These are phyloP conservation scores for Cucumis sativus DNA, from an alignment of 306 rosid genomes.

Conservation along the genomic window DNA sequence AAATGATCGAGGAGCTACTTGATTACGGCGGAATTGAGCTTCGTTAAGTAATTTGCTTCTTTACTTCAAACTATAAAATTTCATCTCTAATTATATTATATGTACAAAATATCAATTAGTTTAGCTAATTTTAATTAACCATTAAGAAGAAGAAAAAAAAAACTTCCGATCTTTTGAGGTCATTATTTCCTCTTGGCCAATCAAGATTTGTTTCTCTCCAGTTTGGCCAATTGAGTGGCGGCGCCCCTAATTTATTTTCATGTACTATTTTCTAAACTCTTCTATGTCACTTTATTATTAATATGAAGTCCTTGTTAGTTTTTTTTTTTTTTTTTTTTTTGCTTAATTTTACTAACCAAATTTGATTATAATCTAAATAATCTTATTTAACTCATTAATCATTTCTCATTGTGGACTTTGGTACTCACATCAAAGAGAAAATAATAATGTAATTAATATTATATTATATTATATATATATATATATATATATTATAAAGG, in stretches of 20 bases:
- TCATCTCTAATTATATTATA: background rate
- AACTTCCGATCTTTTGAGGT: background rate
- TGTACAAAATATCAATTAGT: background rate
- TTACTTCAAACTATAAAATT: background rate
- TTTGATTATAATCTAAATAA: background rate
- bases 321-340: background rate
- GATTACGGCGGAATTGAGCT: conserved; percentile 77
- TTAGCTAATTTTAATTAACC: background rate
- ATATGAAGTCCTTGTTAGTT: background rate
- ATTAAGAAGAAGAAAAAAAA: background rate
- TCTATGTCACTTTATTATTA: background rate
- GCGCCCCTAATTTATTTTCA: background rate
- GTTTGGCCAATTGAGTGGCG: conserved; percentile 3
- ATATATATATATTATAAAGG: background rate
- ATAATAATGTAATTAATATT: background rate
- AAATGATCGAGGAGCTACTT: conserved; percentile 82
- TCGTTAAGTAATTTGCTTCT: conserved; percentile 9
- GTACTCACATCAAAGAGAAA: background rate
- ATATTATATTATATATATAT: no score
- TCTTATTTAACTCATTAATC: background rate
- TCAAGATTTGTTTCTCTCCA: background rate
- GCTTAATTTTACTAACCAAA: background rate
- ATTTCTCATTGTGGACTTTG: background rate
- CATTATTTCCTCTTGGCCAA: background rate
- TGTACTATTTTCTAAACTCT: background rate